Evolutionary conservation across 2,329 filamentous ascomycete species (phyloP).

Genomic region (Penicillium glabrum): DNA sequence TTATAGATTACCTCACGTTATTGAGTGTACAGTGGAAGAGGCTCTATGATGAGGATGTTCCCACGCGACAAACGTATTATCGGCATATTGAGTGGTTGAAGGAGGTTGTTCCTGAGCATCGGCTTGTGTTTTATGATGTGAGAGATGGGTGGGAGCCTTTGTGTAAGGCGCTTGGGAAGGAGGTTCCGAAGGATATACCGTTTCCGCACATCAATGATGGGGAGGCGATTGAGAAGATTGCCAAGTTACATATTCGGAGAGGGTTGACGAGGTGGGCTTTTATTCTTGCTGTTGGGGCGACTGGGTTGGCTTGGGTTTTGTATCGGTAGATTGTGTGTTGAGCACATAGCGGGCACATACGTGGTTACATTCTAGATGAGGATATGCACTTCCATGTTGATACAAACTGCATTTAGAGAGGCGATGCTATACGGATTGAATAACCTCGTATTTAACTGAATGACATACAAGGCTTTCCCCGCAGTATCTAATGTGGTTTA

Average conservation of each 20-base stretch:
- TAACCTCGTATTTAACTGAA: too few relatives aligned
- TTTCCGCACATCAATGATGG: slow-evolving; percentile 44
- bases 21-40: slow-evolving; percentile 20
- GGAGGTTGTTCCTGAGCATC: slow-evolving; percentile 29
- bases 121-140: slow-evolving; percentile 38
- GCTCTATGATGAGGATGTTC: slow-evolving; percentile 15
- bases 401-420: too few relatives aligned
- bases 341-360: not conserved
- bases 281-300: slow-evolving; percentile 19
- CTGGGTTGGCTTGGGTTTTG: slow-evolving; percentile 7
- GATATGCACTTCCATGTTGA: not conserved
- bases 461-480: too few relatives aligned
- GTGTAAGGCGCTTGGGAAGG: slow-evolving; percentile 44
- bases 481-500: too few relatives aligned
- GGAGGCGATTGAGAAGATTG: slow-evolving; percentile 18
- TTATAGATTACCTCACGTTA: slow-evolving; percentile 18
- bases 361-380: not conserved
- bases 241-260: slow-evolving; percentile 23
- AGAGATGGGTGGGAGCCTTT: slow-evolving; percentile 49
- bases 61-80: slow-evolving; percentile 13
- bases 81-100: slow-evolving; percentile 27
- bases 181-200: slow-evolving; percentile 32
- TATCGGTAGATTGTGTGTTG: not conserved
- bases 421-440: too few relatives aligned
- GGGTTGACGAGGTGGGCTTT: slow-evolving; percentile 30